Percentiles rank a stretch among this genome's conserved stretches.
phyloP scores from a whole-genome alignment of 1,139 yeast genomes.

The Saccharomyces hybrid region DNA sequence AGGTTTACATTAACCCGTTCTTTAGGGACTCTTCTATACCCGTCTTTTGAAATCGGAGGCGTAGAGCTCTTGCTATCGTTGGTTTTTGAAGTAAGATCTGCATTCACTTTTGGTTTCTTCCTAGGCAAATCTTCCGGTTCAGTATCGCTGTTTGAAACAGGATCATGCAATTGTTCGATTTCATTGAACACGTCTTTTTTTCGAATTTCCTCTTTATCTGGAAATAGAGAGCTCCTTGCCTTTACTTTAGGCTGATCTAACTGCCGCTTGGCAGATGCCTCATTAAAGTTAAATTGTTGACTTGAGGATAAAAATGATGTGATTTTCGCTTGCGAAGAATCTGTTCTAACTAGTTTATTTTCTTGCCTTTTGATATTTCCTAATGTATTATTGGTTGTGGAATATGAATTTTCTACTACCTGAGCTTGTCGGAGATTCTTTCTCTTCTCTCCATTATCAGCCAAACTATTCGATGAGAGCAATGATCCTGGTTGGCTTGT shows the following conservation, averaged over 20 bases:
- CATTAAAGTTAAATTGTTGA: slow-evolving; percentile 9
- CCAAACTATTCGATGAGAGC: neutral
- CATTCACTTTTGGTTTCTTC: neutral
- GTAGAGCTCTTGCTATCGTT: neutral
- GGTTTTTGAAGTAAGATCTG: neutral
- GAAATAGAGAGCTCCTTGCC: neutral
- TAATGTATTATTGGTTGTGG: neutral
- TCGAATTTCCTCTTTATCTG: neutral
- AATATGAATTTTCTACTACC: neutral
- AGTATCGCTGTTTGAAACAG: neutral
- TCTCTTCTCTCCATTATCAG: neutral
- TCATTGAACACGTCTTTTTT: neutral
- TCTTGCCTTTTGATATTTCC: slow-evolving; percentile 38
- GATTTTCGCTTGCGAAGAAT: slow-evolving; percentile 56
- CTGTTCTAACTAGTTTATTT: slow-evolving; percentile 66
- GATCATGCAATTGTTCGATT: neutral
- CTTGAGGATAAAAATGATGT: slow-evolving; percentile 37
- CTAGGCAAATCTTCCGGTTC: neutral
- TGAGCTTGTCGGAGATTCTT: slow-evolving; percentile 2
- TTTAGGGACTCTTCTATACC: slow-evolving; percentile 16
- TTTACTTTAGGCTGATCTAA: neutral
- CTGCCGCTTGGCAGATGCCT: neutral
- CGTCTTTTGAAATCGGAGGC: slow-evolving; percentile 2
- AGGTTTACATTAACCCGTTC: slow-evolving; percentile 39
- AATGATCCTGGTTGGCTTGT: slow-evolving; percentile 8